Base-by-base conservation (phyloP, 148 eudicot species). In the Vaccinium corymbosum region DNA sequence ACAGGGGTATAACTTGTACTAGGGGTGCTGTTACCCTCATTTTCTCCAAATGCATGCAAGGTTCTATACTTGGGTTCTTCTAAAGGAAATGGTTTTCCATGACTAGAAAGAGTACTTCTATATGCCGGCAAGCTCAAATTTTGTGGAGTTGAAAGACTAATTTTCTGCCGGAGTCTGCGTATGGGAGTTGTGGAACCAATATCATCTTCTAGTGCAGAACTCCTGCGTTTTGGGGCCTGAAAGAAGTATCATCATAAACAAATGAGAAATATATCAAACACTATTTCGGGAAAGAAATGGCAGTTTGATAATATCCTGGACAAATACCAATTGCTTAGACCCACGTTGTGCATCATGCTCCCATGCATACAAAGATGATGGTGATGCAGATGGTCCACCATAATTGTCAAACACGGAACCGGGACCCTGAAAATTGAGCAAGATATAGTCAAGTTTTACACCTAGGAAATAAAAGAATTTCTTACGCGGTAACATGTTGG, bases 91-190 rank as follows among this genome's bases (percentile, higher is more conserved):
- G 53, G 80, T 84, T 85, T 86, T 77, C 85, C 89, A 81, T 78
- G 87, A 13, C 70, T 74, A 51, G 87, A 27, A 79, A 61, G 86
- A 71, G 88, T 78, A 84, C 85, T 85, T 73, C 87, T 86, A 53
- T 84, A 59, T 22, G 85, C 75, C 9, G 91, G 87, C 70, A 84
- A 78, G 83, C 86, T 76, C 80, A 85, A 55, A 80, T 76, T 82
- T 85, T 86, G 89, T 29, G 92, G 88, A 89, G 90, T 86, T 22
- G 89, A 82, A 74, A 95, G 96, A 91, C 90, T 95, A 22, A 93
- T 85, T 83, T 97, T 97, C 84, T 97, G 98, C 22, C 98, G 92
- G 80, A 91, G 92, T 86, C 98, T 92, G n/a, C 99, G 91, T 11
- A 95, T 91, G 61, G 98, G 95, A 57, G 98, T 97, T 76, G 84